Percentiles rank a stretch among this genome's conserved stretches.
phyloP scores from a whole-genome alignment of 2,329 filamentous ascomycete genomes.

The Verticillium nonalfalfae region DNA sequence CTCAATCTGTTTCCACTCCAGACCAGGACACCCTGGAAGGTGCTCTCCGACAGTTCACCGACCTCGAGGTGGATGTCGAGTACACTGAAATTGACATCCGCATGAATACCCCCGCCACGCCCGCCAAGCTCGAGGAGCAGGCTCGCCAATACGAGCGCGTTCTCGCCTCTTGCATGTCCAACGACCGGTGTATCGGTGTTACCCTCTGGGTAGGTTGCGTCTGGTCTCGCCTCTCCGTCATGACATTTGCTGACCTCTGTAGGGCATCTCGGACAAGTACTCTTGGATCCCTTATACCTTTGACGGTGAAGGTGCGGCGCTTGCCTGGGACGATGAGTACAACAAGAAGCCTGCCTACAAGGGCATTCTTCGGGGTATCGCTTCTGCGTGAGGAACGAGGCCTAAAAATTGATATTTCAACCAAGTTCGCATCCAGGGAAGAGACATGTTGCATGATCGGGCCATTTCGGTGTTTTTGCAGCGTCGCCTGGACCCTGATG shows the following conservation, averaged over 20 bases:
- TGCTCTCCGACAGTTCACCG: constrained; percentile 32
- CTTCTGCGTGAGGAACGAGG: not conserved
- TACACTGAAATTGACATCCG: constrained; percentile 50
- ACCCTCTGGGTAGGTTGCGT: constrained; percentile 20
- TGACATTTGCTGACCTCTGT: not conserved
- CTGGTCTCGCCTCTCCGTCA: not conserved
- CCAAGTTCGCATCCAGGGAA: too few species aligned
- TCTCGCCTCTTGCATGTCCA: not conserved
- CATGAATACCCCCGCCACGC: constrained; percentile 21
- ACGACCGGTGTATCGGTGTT: constrained; percentile 19
- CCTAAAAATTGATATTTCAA: too few species aligned
- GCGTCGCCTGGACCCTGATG: too few species aligned
- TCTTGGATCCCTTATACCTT: constrained; percentile 34
- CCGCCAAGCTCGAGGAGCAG: constrained; percentile 20
- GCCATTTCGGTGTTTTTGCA: too few species aligned
- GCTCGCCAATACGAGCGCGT: constrained; percentile 20
- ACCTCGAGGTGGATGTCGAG: constrained; percentile 41
- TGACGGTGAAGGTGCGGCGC: constrained; percentile 30
- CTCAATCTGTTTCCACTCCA: constrained; percentile 24
- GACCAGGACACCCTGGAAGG: constrained; percentile 17
- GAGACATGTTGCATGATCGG: too few species aligned
- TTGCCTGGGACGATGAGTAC: constrained; percentile 35
- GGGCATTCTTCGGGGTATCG: constrained; percentile 25
- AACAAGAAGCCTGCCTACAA: constrained; percentile 35
- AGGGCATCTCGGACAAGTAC: constrained; percentile 3